Conservation (phyloP, 441 rosid genomes). For the Pelargonium myrrhifolium region DNA sequence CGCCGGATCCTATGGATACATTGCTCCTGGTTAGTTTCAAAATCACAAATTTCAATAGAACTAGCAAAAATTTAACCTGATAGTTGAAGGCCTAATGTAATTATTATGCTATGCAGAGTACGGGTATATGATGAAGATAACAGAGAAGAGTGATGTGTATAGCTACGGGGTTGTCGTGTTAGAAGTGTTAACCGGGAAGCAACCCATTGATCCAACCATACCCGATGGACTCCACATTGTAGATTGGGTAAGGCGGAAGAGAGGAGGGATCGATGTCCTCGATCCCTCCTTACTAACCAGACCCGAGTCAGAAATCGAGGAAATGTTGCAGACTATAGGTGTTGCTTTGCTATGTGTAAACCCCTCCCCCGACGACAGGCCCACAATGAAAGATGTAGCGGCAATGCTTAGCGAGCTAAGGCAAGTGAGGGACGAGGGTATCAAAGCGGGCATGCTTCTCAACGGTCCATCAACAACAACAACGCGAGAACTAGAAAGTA, state of each 20-base stretch:
- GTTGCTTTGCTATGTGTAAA: slow-evolving; percentile 74
- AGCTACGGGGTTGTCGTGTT: slow-evolving; percentile 87
- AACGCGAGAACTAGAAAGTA: slow-evolving; percentile 22
- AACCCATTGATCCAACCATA: slow-evolving; percentile 93
- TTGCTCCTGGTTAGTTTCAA: slow-evolving; percentile 74
- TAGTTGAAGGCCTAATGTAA: no score
- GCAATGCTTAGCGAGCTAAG: slow-evolving; percentile 89
- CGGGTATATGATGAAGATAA: slow-evolving; percentile 91
- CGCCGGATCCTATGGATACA: slow-evolving; percentile 93
- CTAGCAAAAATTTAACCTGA: slow-evolving; percentile 4
- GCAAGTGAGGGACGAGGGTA: slow-evolving; percentile 75
- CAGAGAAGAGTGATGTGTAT: slow-evolving; percentile 91
- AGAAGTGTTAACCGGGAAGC: slow-evolving; percentile 86
- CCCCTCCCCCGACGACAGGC: slow-evolving; percentile 71
- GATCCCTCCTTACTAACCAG: slow-evolving; percentile 47
- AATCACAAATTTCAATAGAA: background rate
- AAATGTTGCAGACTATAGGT: slow-evolving; percentile 80
- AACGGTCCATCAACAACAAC: slow-evolving; percentile 53
- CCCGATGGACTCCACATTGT: slow-evolving; percentile 80
- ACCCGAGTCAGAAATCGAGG: slow-evolving; percentile 60
- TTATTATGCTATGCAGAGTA: no score
- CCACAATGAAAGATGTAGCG: slow-evolving; percentile 86
- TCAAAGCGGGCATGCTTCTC: slow-evolving; percentile 62
- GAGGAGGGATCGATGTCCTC: slow-evolving; percentile 59
- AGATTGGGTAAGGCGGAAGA: slow-evolving; percentile 75